Percentiles rank a stretch among this genome's conserved stretches.
Evolutionary conservation across 2,329 filamentous ascomycete genomes (phyloP).

Genomic region (Alternaria dauci): DNA sequence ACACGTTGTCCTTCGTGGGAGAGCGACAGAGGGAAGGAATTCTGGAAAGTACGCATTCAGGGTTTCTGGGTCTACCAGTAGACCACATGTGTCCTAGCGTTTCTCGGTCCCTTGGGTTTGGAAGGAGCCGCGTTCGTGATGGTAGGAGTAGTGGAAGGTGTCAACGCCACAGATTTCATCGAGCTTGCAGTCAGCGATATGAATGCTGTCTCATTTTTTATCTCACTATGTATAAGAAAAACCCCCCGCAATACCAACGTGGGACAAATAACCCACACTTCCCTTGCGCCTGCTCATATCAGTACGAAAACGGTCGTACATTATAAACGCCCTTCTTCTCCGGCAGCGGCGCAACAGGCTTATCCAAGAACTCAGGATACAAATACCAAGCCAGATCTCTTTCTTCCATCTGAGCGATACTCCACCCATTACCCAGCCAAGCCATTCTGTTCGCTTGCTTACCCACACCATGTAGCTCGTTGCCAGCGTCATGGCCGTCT

Average conservation of each 20-base stretch:
- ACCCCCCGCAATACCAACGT: neutral
- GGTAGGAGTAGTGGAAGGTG: neutral
- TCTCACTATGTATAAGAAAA: neutral
- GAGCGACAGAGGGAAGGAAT: neutral
- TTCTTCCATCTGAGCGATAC: slow-evolving; percentile 34
- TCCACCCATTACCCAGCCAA: slow-evolving; percentile 49
- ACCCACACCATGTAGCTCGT: slow-evolving; percentile 15
- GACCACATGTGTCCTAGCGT: neutral
- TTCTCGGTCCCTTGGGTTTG: neutral
- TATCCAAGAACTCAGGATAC: slow-evolving; percentile 51
- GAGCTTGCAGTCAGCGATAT: neutral
- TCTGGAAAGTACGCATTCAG: neutral
- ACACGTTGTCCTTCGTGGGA: neutral
- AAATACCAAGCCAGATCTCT: slow-evolving; percentile 55
- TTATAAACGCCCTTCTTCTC: slow-evolving; percentile 51
- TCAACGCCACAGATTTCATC: neutral
- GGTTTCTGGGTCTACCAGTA: neutral
- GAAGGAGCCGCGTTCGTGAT: neutral
- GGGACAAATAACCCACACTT: neutral
- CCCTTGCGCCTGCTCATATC: neutral
- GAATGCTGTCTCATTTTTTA: neutral
- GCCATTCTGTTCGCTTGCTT: slow-evolving; percentile 39
- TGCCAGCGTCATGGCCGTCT: slow-evolving; percentile 14
- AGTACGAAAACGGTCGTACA: slow-evolving; percentile 51
- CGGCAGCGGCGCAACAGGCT: slow-evolving; percentile 45